These are phyloP conservation scores for Suhomyces panamericanus DNA, from an alignment of 1,139 yeast genomes.

Conservation along the genomic window DNA sequence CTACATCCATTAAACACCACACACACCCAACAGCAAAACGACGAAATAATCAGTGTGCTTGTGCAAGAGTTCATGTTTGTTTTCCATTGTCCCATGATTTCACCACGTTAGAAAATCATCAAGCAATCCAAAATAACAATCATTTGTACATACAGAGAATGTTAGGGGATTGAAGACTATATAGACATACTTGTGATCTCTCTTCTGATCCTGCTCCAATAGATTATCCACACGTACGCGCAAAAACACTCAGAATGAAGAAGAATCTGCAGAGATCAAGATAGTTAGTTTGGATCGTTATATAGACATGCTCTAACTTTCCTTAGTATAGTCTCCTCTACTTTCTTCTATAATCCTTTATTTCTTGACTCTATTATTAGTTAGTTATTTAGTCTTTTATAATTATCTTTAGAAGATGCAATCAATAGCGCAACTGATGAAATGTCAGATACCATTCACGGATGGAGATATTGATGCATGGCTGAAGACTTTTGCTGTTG, in stretches of 20 bases:
- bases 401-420: conserved; percentile 13
- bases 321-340: conserved; percentile 6
- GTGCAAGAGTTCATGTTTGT: conserved; percentile 7
- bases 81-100: conserved; percentile 7
- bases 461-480: conserved; percentile 11
- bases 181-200: conserved; percentile 10
- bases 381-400: conserved; percentile 15
- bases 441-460: conserved; percentile 4
- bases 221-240: conserved; percentile 10
- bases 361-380: conserved; percentile 18
- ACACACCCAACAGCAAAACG: conserved; percentile 9
- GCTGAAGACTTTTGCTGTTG: conserved; percentile 3
- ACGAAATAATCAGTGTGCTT: conserved; percentile 6
- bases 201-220: conserved; percentile 6
- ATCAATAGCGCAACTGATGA: conserved; percentile 9
- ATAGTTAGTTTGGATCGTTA: conserved; percentile 4
- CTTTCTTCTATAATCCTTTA: conserved; percentile 13
- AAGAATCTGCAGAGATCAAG: conserved; percentile 1
- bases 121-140: conserved; percentile 6
- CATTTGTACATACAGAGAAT: conserved; percentile 12
- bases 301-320: conserved; percentile 8
- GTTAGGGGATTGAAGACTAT: conserved; percentile 9
- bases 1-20: conserved; percentile 3
- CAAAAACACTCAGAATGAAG: conserved; percentile 4
- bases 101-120: neutral